A percentile compares a stretch with the other conserved stretches of the same genome.
These are phyloP conservation scores for Cladosporium austrohemisphaericum DNA, from an alignment of 2,329 filamentous ascomycete genomes.

Conservation along the genomic window DNA sequence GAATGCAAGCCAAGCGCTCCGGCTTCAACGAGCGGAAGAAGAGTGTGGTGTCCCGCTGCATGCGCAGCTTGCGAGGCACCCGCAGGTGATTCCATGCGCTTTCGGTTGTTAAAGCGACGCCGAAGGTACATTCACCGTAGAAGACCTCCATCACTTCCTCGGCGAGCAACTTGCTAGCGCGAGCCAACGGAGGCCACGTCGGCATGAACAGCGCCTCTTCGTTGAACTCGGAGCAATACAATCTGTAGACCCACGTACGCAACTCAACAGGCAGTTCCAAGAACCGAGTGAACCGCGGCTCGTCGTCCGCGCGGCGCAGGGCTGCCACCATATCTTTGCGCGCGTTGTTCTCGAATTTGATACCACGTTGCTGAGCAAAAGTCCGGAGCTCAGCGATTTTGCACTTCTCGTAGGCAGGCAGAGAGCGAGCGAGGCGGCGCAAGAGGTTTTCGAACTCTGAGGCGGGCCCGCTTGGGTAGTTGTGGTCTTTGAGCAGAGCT, in stretches of 20 bases:
- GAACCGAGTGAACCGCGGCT: background rate
- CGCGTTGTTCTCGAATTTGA: background rate
- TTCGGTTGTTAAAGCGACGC: background rate
- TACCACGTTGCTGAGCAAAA: background rate
- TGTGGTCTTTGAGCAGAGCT: background rate
- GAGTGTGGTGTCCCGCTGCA: slow-evolving; percentile 1
- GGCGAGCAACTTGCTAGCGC: background rate
- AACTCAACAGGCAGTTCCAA: background rate
- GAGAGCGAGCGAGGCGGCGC: background rate
- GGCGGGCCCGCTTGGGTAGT: background rate
- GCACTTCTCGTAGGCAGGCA: background rate
- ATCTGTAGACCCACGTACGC: background rate
- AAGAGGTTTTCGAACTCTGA: background rate
- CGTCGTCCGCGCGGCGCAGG: background rate
- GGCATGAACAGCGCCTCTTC: background rate
- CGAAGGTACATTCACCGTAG: background rate
- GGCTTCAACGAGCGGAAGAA: background rate
- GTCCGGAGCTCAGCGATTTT: slow-evolving; percentile 2
- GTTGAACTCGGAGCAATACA: background rate
- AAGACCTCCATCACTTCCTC: background rate
- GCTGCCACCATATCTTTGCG: background rate
- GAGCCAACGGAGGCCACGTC: background rate
- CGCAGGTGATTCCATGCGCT: background rate
- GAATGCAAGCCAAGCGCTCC: background rate
- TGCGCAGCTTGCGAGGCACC: background rate